phyloP scores from a whole-genome alignment of 176 grass and related monocot species.

The Thalia dealbata region DNA sequence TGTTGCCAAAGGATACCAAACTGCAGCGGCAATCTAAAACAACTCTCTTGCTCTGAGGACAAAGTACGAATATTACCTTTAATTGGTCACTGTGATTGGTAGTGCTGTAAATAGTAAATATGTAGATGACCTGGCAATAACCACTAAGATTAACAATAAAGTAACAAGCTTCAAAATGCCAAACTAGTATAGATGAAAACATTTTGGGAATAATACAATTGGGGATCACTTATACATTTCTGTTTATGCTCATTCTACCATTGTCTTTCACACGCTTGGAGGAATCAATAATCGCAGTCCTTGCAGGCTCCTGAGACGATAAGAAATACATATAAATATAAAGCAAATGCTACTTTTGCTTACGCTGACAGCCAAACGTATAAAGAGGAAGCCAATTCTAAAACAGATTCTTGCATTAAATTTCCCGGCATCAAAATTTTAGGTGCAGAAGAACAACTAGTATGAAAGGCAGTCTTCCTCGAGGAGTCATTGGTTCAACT shows the following conservation, averaged over 20 bases:
- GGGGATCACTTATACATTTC: constrained; percentile 49
- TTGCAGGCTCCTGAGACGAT: constrained; percentile 56
- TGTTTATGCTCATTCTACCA: constrained; percentile 78
- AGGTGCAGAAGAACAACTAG: background rate
- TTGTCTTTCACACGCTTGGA: constrained; percentile 83
- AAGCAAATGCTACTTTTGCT: too few species aligned
- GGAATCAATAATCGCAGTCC: constrained; percentile 77
- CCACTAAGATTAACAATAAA: background rate
- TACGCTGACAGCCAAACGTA: background rate
- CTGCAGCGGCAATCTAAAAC: constrained; percentile 12
- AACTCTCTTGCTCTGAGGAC: background rate
- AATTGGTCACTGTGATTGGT: constrained; percentile 76
- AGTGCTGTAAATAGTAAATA: constrained; percentile 85
- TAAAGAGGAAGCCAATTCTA: too few species aligned
- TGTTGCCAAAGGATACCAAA: background rate
- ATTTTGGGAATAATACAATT: background rate
- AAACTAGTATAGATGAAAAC: background rate
- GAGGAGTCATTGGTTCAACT: background rate
- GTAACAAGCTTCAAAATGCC: background rate
- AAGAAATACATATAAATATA: constrained; percentile 13
- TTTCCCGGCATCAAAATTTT: background rate
- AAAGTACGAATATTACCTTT: constrained; percentile 39
- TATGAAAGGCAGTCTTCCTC: background rate
- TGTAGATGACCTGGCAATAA: constrained; percentile 66
- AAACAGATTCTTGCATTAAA: background rate